Base-by-base conservation (phyloP, 169 alveolate genomes). In the Hammondia hammondi region DNA sequence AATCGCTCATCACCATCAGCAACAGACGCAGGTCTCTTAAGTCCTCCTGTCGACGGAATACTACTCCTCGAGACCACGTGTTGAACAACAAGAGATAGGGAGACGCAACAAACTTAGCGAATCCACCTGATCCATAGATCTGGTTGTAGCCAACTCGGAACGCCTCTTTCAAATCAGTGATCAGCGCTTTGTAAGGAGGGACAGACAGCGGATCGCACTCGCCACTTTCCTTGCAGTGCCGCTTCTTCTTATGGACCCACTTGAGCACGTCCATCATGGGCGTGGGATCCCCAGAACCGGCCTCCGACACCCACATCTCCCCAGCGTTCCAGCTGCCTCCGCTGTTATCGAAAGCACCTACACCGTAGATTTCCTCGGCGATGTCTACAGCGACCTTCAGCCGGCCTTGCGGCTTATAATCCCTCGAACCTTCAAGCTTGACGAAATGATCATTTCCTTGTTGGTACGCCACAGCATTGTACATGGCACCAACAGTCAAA, bases 21-120 rank as follows among this genome's bases (percentile, higher is more conserved):
- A 21, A 1, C 87, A 77, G 48, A 5, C 87, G 45, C 87, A 77
- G 48, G 29, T 77, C 87, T 37, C 46, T 2, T 52, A 19, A 1
- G 4, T 77, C 87, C 87, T 77, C 87, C 87, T 19, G 87, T 14
- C 87, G 87, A 17, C 87, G 52, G 87, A 77, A 77, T 4, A 4
- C 87, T 7, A 37, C 7, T 17, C 43, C 87, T 17, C 87, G 39
- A 2, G 48, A 0, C 7, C 3, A 4, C 27, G 48, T 3, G 48
- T 24, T 77, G 87, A 77, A 77, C 87, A 77, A 39, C 48, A 77
- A 5, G 48, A 77, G 45, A 32, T 37, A 32, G 4, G 87, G 87
- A 19, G 87, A 77, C 32, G 56, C 39, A 21, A 32, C 48, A 77
- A 77, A 77, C 87, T 17, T 39, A 32, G 87, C 48, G 46, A 77